Base-by-base conservation (phyloP, 129 eudicot species). In the Ambrosia trifida region DNA sequence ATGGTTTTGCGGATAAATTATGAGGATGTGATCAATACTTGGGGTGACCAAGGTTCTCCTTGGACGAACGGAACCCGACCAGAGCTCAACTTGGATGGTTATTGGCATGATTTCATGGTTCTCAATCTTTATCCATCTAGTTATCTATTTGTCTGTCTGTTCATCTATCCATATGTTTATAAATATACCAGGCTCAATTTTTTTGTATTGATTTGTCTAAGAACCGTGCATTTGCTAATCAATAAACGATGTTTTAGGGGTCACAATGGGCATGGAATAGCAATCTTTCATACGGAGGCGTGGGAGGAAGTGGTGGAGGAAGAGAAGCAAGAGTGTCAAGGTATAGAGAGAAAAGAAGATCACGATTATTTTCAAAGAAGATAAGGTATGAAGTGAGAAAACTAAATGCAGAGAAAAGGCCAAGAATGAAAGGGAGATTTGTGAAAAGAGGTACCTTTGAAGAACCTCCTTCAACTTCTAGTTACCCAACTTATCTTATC, bases 311-410 rank as follows among this genome's bases (percentile, higher is more conserved):
- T 3, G 89, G 84, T 72, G 88, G 82, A 20, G 95, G 89, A 61
- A 79, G 96, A 73, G 89, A 89, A 80, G 98, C 98, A 56, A 89
- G 91, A 65, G 98, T 92, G 19, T 86, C 83, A 6, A 83, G 98
- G 80, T 92, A 92, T 74, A 81, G 86, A 73, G 98, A 92, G 78
- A 92, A 92, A 85, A 75, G 98, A 78, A 86, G 98, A 52, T 89
- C 91, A 36, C 74, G 98, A 44, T 69, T 92, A 82, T 92, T 89
- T 69, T 86, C 98, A 0, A 92, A 89, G 88, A 92, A 92, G 69
- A 92, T 92, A 35, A 73, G 98, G 59, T 92, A 92, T n/a, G 91
- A 92, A 83, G 98, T 92, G 49, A 77, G 98, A 83, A 92, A 92
- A 74, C 80, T 92, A 64, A 92, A 92, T 56, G 98, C 98, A 2